Evolutionary conservation across 352 stramenopile genomes (phyloP), one percentile per base, ranked within the genome.

Genomic region (Phytopythium kandeliae): DNA sequence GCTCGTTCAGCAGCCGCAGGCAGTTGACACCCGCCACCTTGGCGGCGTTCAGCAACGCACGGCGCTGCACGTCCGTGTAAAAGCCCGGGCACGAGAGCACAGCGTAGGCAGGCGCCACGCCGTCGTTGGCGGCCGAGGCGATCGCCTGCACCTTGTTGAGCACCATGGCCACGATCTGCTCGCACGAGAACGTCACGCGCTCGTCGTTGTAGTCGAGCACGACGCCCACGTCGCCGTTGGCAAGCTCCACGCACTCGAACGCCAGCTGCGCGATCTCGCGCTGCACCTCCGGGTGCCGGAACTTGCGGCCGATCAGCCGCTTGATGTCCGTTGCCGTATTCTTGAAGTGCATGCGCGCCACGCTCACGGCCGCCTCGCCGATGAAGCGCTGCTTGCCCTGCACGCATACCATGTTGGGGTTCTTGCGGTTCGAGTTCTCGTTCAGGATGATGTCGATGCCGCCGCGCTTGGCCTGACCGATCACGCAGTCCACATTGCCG

Each of bases 371-470:
- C 13, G 79, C 76, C 60, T 97, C 89, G 58, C 92, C 92, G 62
- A 98, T 97, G 69, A 97, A 97, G 57, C 92, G 80, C 77, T 97
- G 83, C 65, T 93, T 96, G 65, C 78, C 84, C 72, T 89, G 70
- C 36, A 94, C 73, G 63, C 79, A 93, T 37, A 93, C 85, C 63
- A 93, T 78, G 65, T 88, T 92, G 43, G 96, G 94, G 72, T 98
- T 99, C 68, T 98, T 96, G 68, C 97, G 84, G 74, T 99, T 98
- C 46, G 93, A 98, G 71, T 97, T 98, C 64, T 98, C 97, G 86
- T 99, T 99, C 31, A 99, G 79, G 82, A 99, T 97, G 47, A 99
- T 98, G 78, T 98, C 96, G 52, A 99, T 97, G 63, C 96, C 97
- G 64, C 96, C 96, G 60, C 96, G 85, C 62, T 97, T 97, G 51